A percentile compares a stretch with the other conserved stretches of the same genome.
These are phyloP conservation scores for Cutaneotrichosporon dermatis DNA, from an alignment of 1,284 basidiomycete species.

Conservation along the genomic window DNA sequence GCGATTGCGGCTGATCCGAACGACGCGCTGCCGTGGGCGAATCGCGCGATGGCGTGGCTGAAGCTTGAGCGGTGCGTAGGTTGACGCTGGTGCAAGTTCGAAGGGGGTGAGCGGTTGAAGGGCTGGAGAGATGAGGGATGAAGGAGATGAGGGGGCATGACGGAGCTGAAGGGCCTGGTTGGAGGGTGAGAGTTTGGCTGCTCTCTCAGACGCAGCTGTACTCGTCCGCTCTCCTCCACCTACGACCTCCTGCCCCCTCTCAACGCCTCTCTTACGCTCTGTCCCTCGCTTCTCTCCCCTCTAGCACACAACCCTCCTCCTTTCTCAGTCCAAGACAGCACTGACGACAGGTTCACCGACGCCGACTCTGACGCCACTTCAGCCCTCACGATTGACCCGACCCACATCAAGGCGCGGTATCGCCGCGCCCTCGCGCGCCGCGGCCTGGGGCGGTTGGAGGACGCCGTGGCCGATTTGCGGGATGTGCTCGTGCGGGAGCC, in stretches of 20 bases:
- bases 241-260: no score
- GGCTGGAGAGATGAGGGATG: no score
- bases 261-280: no score
- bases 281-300: no score
- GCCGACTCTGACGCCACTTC: slow-evolving; percentile 43
- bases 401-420: slow-evolving; percentile 45
- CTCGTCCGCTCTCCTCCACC: no score
- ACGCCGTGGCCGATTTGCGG: slow-evolving; percentile 19
- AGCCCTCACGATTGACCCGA: slow-evolving; percentile 25
- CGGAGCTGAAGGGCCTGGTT: no score
- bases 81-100: no score
- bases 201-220: no score
- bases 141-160: no score
- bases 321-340: background rate
- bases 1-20: slow-evolving; percentile 33
- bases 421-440: slow-evolving; percentile 40
- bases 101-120: no score
- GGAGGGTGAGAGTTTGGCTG: no score
- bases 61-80: slow-evolving; percentile 45
- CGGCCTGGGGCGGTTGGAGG: slow-evolving; percentile 25
- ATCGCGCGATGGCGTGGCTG: slow-evolving; percentile 46
- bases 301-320: no score
- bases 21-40: slow-evolving; percentile 38
- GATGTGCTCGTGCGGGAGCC: slow-evolving; percentile 19
- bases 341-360: slow-evolving; percentile 35